phyloP scores from a whole-genome alignment of 345 rosid genomes.

The Melaleuca quinquenervia region DNA sequence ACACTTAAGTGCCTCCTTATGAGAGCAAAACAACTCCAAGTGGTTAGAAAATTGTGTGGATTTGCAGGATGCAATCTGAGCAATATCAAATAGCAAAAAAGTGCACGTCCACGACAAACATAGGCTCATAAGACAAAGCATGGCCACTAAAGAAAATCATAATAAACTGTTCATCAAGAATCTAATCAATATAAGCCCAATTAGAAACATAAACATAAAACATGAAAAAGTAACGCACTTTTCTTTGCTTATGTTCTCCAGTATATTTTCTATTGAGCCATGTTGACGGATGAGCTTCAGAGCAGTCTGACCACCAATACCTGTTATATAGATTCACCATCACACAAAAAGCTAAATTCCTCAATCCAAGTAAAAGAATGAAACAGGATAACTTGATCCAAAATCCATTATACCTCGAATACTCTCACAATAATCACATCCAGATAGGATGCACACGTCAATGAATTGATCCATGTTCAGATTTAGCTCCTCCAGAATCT shows the following conservation, averaged over 20 bases:
- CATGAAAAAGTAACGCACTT: constrained; percentile 23
- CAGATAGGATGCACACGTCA: constrained; percentile 92
- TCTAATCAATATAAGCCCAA: not conserved
- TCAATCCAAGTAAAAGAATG: not conserved
- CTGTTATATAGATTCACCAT: constrained; percentile 10
- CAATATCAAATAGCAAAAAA: not conserved
- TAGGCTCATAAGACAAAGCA: not conserved
- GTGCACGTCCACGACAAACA: not conserved
- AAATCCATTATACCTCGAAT: constrained; percentile 58
- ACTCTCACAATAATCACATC: constrained; percentile 97
- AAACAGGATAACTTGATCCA: not conserved
- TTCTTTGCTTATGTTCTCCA: constrained; percentile 79
- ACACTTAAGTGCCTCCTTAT: not conserved
- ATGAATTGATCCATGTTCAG: constrained; percentile 92
- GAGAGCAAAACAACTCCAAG: not conserved
- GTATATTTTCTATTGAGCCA: constrained; percentile 72
- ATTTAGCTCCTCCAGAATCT: constrained; percentile 82
- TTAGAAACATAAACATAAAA: not conserved
- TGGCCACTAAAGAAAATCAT: not conserved
- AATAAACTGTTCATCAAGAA: not conserved
- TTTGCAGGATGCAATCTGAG: not conserved
- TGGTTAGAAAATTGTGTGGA: not conserved
- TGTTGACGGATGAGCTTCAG: constrained; percentile 90
- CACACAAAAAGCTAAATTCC: not conserved
- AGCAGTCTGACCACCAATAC: constrained; percentile 88